Evolutionary conservation across 306 rosid genomes (phyloP), one percentile per base, ranked within the genome.

Genomic region (Trichosanthes cucumerina): DNA sequence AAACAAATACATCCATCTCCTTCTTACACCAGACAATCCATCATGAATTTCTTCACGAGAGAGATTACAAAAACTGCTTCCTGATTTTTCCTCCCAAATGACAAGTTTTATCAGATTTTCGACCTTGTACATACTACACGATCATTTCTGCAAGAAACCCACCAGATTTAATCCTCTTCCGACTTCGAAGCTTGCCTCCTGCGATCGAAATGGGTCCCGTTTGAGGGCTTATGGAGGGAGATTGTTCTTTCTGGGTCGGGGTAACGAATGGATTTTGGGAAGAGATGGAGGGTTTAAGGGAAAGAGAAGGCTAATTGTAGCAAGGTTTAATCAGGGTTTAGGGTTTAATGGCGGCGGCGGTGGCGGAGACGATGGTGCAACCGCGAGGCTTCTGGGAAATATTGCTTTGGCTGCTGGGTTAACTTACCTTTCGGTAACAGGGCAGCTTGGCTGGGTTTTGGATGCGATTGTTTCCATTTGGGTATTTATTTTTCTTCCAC

Each of bases 391-490:
- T 84, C 75, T 91, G 86, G 93, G 89, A 9, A 95, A 95, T 88
- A 65, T 95, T 80, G 93, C 96, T 86, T 83, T 95, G 75, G 99
- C 97, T 84, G 57, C 85, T 85, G 97, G 99, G 12, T 87, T 95
- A 80, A 91, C 99, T 58, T 95, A 95, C 82, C 97, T 95, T 65
- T 91, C 99, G 28, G 26, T 95, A 78, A 95, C 97, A 43, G 99
- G 99, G 62, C 97, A 95, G 79, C 97, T 95, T 85, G 98, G 99
- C 46, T 95, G 99, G 99, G 80, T 95, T 77, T 89, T 92, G 86
- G 99, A 92, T 88, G 92, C 98, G 13, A 86, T 95, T 88, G 97
- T 95, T 57, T 95, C 99, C 85, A 87, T 92, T 87, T 91, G 99
- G 99, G 99, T 92, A 85, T 64, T 21, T 3, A 63, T 86, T n/a